phyloP scores from a whole-genome alignment of 371 early-diverging fungal species.

The Rhizopus stolonifer region DNA sequence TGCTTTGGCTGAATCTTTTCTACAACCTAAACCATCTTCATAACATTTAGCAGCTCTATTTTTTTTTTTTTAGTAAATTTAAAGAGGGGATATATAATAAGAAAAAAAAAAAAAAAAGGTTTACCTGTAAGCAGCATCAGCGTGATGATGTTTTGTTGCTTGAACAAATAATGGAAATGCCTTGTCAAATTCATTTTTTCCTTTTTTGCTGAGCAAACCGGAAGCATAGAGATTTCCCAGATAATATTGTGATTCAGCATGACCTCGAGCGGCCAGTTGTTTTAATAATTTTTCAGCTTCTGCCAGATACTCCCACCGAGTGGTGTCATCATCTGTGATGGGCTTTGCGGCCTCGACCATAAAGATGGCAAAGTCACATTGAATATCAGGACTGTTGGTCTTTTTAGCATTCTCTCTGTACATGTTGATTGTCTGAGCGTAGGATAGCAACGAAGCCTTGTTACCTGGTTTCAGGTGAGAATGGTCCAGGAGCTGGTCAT shows the following conservation, averaged over 20 bases:
- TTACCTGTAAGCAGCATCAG: conserved; percentile 67
- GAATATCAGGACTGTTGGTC: conserved; percentile 77
- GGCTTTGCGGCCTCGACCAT: conserved; percentile 70
- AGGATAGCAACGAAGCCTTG: conserved; percentile 65
- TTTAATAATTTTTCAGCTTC: conserved; percentile 64
- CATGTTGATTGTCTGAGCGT: conserved; percentile 69
- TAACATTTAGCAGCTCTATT: conserved; percentile 72
- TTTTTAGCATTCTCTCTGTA: conserved; percentile 82
- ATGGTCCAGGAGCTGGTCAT: conserved; percentile 60
- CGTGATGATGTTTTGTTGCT: conserved; percentile 68
- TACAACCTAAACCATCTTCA: conserved; percentile 66
- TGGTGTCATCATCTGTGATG: conserved; percentile 50
- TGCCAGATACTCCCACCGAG: conserved; percentile 58
- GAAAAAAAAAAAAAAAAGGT: conserved; percentile 3
- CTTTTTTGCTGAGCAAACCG: conserved; percentile 56
- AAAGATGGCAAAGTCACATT: conserved; percentile 82
- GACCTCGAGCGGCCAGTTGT: conserved; percentile 61
- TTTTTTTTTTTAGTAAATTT: too few relatives aligned
- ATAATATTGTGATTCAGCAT: conserved; percentile 68
- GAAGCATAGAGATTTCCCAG: conserved; percentile 65
- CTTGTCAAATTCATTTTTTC: conserved; percentile 70
- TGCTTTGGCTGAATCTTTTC: conserved; percentile 63
- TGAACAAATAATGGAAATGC: conserved; percentile 70
- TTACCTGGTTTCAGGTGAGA: conserved; percentile 67
- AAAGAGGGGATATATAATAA: neutral